A percentile compares a stretch with the other conserved stretches of the same genome.
Evolutionary conservation across 305 asterid species (phyloP).

Genomic region (Rubia tinctorum): DNA sequence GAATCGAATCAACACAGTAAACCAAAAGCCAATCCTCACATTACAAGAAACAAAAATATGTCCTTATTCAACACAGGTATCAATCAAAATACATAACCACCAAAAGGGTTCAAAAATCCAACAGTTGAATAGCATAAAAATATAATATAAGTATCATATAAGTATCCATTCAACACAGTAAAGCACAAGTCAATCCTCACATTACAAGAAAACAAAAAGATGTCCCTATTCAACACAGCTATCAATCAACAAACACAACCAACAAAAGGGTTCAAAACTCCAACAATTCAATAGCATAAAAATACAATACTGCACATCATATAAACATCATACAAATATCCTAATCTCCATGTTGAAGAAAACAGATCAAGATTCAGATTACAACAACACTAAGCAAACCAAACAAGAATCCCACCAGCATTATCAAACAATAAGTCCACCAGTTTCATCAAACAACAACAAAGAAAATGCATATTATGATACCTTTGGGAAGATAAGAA

Average conservation of each 20-base stretch:
- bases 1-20: background rate
- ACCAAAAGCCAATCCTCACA: constrained; percentile 1
- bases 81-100: background rate
- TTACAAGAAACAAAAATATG: background rate
- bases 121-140: background rate
- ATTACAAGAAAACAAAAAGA: background rate
- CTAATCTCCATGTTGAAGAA: background rate
- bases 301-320: background rate
- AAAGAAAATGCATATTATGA: background rate
- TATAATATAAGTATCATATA: background rate
- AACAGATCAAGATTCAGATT: background rate
- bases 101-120: background rate
- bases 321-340: background rate
- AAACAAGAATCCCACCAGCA: too few species aligned
- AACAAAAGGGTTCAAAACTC: background rate
- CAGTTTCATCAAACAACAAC: constrained; percentile 4
- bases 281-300: background rate
- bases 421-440: background rate
- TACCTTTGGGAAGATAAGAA: constrained; percentile 20
- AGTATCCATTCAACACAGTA: background rate
- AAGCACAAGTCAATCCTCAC: background rate
- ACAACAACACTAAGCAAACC: too few species aligned
- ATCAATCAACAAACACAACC: background rate
- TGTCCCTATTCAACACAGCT: background rate
- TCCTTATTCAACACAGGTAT: background rate